Percentiles rank a stretch among this genome's conserved stretches.
phyloP scores from a whole-genome alignment of 768 basidiomycete species.

The Tulasnella sp. region DNA sequence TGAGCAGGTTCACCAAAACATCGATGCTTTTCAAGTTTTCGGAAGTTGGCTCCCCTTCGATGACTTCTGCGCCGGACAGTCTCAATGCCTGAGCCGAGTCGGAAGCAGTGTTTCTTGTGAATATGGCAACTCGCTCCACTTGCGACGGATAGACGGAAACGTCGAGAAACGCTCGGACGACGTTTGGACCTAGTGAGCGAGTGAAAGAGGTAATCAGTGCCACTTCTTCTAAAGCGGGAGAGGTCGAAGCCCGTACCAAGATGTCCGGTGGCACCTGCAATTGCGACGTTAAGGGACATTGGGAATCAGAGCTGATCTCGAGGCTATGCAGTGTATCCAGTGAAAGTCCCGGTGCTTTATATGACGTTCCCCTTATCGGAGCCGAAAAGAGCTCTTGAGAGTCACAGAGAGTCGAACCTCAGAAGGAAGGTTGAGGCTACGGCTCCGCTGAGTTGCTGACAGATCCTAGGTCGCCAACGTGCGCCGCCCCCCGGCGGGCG shows the following conservation, averaged over 20 bases:
- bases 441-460: too few relatives aligned
- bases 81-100: neutral
- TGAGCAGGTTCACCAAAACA: neutral
- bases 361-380: too few relatives aligned
- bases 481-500: too few relatives aligned
- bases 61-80: neutral
- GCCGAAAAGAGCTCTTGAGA: too few relatives aligned
- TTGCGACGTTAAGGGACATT: neutral
- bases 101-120: neutral
- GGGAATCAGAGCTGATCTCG: neutral
- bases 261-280: neutral
- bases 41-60: neutral
- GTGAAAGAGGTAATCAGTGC: neutral
- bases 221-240: neutral
- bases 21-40: neutral
- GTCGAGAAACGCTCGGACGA: conserved; percentile 3
- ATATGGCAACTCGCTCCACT: neutral
- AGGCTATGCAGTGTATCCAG: too few relatives aligned
- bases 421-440: too few relatives aligned
- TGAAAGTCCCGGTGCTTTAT: too few relatives aligned
- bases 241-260: neutral
- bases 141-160: neutral
- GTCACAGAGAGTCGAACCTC: too few relatives aligned
- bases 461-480: too few relatives aligned
- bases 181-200: neutral